These are phyloP conservation scores for Babesia caballi DNA, from an alignment of 169 alveolate species.

Conservation along the genomic window DNA sequence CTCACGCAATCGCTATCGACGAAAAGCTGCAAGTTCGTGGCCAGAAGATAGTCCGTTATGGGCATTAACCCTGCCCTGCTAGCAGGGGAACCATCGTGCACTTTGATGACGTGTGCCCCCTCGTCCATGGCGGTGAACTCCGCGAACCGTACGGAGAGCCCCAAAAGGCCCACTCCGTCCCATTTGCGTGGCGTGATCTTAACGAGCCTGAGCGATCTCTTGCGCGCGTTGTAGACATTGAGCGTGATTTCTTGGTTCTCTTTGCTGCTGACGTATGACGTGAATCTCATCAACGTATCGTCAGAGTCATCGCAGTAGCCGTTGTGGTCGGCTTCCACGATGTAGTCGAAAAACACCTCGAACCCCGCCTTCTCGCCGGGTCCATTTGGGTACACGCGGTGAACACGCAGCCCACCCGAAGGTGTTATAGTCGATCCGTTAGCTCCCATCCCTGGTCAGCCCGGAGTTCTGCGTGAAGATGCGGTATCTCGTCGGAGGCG, in stretches of 20 bases:
- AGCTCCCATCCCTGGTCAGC: constrained; percentile 43
- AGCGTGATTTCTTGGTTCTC: constrained; percentile 63
- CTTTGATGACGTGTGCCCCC: constrained; percentile 66
- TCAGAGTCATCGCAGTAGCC: constrained; percentile 65
- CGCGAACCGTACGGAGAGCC: constrained; percentile 67
- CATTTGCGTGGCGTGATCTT: constrained; percentile 72
- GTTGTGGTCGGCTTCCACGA: constrained; percentile 67
- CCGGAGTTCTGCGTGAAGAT: neutral
- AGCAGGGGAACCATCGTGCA: constrained; percentile 69
- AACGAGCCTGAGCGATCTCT: constrained; percentile 58
- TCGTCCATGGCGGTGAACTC: constrained; percentile 69
- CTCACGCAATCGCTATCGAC: constrained; percentile 58
- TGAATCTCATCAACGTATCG: constrained; percentile 61
- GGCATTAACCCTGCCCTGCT: constrained; percentile 64
- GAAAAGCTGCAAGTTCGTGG: constrained; percentile 54
- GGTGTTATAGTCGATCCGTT: constrained; percentile 30
- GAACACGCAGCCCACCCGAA: constrained; percentile 64
- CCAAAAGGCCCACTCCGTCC: constrained; percentile 76
- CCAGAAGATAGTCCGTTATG: constrained; percentile 67
- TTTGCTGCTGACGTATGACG: constrained; percentile 52
- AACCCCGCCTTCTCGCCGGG: constrained; percentile 67
- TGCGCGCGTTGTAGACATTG: constrained; percentile 66
- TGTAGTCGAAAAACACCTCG: constrained; percentile 76
- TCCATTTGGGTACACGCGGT: constrained; percentile 66
- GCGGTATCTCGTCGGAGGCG: no score